Conservation (phyloP, 371 early-diverging fungal species). For the Mortierella sp. region DNA sequence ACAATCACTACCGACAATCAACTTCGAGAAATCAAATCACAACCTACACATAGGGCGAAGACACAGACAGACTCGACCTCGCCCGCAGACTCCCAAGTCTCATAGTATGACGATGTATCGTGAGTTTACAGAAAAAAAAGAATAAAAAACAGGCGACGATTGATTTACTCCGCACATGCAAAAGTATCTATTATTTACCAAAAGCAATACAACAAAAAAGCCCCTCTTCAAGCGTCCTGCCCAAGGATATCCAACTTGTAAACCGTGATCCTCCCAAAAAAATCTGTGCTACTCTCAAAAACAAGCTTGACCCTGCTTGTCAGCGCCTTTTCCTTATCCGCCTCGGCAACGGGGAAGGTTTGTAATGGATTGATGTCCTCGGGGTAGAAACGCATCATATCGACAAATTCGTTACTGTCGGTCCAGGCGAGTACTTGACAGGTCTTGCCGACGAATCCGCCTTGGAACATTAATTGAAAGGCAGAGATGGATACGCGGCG, state of each 20-base stretch:
- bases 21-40: too few species aligned
- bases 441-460: conserved; percentile 91
- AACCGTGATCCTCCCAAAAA: conserved; percentile 90
- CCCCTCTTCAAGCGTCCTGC: conserved; percentile 30
- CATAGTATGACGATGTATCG: too few species aligned
- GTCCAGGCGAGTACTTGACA: conserved; percentile 65
- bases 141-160: background rate
- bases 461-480: conserved; percentile 87
- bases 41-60: too few species aligned
- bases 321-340: conserved; percentile 29
- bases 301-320: conserved; percentile 71
- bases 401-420: conserved; percentile 62
- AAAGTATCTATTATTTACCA: background rate
- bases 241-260: conserved; percentile 84
- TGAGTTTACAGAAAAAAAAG: too few species aligned
- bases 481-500: conserved; percentile 61
- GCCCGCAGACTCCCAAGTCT: too few species aligned
- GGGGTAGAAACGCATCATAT: conserved; percentile 69
- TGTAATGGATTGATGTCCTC: conserved; percentile 80
- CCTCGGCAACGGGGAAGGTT: conserved; percentile 58
- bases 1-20: too few species aligned
- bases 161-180: background rate
- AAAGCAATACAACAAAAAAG: background rate
- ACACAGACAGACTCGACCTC: too few species aligned
- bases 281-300: conserved; percentile 87